Percentiles rank a stretch among this genome's conserved stretches.
Evolutionary conservation across 352 stramenopile genomes (phyloP).

Genomic region (Globisporangium emineosum): DNA sequence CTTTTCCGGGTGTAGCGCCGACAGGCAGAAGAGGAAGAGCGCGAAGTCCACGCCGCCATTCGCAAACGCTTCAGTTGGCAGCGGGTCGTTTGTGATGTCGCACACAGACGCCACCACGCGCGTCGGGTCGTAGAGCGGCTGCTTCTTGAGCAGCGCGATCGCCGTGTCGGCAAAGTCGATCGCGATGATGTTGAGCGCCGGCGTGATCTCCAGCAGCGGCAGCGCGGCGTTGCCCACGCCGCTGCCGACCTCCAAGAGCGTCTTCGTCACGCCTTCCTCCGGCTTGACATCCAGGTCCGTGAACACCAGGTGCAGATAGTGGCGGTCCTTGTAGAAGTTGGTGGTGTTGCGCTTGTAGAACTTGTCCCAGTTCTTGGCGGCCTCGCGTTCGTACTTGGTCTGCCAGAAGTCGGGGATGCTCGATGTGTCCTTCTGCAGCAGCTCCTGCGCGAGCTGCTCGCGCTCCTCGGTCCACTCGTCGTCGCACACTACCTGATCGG

Average conservation of each 20-base stretch:
- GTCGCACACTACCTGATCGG: slow-evolving; percentile 62
- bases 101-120: slow-evolving; percentile 74
- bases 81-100: slow-evolving; percentile 80
- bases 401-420: slow-evolving; percentile 80
- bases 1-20: slow-evolving; percentile 87
- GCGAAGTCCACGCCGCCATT: slow-evolving; percentile 79
- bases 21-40: slow-evolving; percentile 88
- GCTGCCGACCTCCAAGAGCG: slow-evolving; percentile 93
- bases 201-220: slow-evolving; percentile 91
- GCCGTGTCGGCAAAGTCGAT: slow-evolving; percentile 92
- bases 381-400: slow-evolving; percentile 84
- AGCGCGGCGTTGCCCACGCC: slow-evolving; percentile 95
- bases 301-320: slow-evolving; percentile 94
- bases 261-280: slow-evolving; percentile 43
- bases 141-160: slow-evolving; percentile 90
- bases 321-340: slow-evolving; percentile 95
- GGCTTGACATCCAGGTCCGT: slow-evolving; percentile 68
- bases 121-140: slow-evolving; percentile 73
- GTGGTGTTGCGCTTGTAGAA: slow-evolving; percentile 93
- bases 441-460: slow-evolving; percentile 62
- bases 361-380: slow-evolving; percentile 90
- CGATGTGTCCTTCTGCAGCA: slow-evolving; percentile 72
- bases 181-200: slow-evolving; percentile 82
- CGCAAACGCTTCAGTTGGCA: slow-evolving; percentile 48
- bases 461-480: slow-evolving; percentile 84